Evolutionary conservation across 768 basidiomycete genomes (phyloP).

Genomic region (Sistotremastrum suecicum): DNA sequence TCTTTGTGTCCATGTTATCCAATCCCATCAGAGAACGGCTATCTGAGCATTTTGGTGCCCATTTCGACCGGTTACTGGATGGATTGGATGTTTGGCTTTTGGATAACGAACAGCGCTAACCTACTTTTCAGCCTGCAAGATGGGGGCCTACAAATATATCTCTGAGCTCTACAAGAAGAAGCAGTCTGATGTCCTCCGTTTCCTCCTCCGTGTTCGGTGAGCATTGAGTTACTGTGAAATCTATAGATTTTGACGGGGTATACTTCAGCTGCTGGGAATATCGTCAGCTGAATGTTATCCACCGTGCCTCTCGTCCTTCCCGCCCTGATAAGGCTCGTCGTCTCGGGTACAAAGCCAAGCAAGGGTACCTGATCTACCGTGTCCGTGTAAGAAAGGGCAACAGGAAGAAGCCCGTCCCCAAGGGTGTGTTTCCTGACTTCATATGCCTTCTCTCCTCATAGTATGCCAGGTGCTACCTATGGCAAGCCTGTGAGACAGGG

Average conservation of each 20-base stretch:
- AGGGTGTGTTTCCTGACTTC: conserved; percentile 45
- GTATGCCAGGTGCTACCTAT: conserved; percentile 71
- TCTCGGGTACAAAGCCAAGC: conserved; percentile 99
- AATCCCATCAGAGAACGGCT: neutral
- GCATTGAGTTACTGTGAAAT: conserved; percentile 14
- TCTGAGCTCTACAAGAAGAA: conserved; percentile 98
- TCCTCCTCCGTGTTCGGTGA: conserved; percentile 91
- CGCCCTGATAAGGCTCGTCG: conserved; percentile 99
- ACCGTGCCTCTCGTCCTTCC: conserved; percentile 94
- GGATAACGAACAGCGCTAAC: neutral
- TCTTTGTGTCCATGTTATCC: neutral
- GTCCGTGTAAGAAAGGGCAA: conserved; percentile 95
- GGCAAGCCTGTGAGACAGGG: conserved; percentile 99
- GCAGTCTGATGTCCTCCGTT: conserved; percentile 93
- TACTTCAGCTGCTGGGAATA: conserved; percentile 85
- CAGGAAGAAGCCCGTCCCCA: conserved; percentile 96
- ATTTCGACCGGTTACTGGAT: neutral
- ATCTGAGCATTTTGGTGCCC: too few relatives aligned
- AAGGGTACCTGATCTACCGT: conserved; percentile 97
- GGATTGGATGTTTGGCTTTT: neutral
- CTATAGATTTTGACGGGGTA: conserved; percentile 4
- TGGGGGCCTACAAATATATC: conserved; percentile 95
- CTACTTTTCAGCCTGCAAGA: conserved; percentile 32
- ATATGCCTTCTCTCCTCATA: conserved; percentile 1
- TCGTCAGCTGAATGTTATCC: conserved; percentile 95